phyloP scores from a whole-genome alignment of 2,329 filamentous ascomycete genomes.

The Beauveria pseudobassiana region DNA sequence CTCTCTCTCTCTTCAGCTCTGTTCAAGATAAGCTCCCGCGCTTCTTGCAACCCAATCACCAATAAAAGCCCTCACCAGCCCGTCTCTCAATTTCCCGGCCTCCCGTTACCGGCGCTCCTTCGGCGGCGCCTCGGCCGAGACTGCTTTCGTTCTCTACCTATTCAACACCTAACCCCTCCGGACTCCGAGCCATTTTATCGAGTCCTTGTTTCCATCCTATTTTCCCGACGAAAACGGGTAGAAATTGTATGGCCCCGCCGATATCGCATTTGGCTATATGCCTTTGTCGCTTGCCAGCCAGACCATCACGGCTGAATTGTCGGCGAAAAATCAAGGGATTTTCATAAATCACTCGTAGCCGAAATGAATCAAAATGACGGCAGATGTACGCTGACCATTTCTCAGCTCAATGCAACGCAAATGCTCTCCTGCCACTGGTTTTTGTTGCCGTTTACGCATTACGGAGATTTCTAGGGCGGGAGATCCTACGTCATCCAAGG shows the following conservation, averaged over 20 bases:
- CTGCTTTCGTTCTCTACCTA: background rate
- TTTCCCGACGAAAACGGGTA: background rate
- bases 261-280: background rate
- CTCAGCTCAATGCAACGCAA: background rate
- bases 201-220: background rate
- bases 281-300: background rate
- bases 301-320: background rate
- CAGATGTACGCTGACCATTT: background rate
- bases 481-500: background rate
- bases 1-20: background rate
- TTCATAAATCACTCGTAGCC: background rate
- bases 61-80: background rate
- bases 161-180: background rate
- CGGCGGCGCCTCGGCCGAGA: conserved; percentile 6
- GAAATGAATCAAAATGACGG: conserved; percentile 7
- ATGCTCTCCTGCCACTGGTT: background rate
- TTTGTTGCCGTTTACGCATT: background rate
- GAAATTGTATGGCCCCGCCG: background rate
- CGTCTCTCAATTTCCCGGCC: background rate
- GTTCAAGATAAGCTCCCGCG: background rate
- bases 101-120: background rate
- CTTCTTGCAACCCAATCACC: background rate
- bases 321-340: background rate
- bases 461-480: background rate
- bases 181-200: background rate